Percentiles rank a stretch among this genome's conserved stretches.
Conservation (phyloP, 1,284 basidiomycete species). For the Termitomyces sp. region DNA sequence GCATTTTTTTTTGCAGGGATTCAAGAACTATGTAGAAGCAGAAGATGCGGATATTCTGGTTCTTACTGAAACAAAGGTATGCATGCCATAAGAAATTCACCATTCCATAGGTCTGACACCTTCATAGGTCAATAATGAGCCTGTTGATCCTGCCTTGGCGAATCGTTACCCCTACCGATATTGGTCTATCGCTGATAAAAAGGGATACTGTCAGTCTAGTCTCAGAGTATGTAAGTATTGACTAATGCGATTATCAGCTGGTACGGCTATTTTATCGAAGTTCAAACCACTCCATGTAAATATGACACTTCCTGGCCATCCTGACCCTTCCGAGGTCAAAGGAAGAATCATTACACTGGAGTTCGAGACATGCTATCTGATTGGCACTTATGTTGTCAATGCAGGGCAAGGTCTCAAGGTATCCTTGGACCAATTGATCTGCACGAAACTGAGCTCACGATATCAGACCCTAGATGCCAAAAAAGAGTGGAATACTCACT, state of each 20-base stretch:
- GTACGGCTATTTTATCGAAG: constrained; percentile 80
- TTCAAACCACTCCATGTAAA: constrained; percentile 64
- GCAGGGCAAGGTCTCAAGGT: constrained; percentile 80
- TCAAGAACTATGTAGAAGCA: constrained; percentile 74
- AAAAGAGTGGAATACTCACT: constrained; percentile 73
- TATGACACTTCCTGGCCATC: constrained; percentile 68
- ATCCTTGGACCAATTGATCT: neutral
- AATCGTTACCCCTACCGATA: constrained; percentile 62
- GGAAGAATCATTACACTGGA: constrained; percentile 81
- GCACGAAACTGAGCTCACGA: neutral
- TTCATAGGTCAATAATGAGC: constrained; percentile 58
- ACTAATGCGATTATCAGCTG: constrained; percentile 42
- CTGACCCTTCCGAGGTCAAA: constrained; percentile 56
- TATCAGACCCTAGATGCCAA: constrained; percentile 66
- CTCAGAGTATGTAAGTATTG: neutral
- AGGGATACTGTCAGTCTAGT: constrained; percentile 60
- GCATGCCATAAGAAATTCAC: constrained; percentile 18
- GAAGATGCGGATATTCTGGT: constrained; percentile 80
- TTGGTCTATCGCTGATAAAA: constrained; percentile 73
- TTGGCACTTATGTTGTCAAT: constrained; percentile 88
- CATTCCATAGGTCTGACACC: neutral
- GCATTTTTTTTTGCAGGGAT: constrained; percentile 48
- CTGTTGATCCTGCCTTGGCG: constrained; percentile 52
- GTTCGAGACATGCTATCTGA: constrained; percentile 65
- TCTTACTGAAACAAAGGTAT: constrained; percentile 78